Evolutionary conservation across 495 filamentous ascomycete genomes (phyloP), one percentile per base, ranked within the genome.

Genomic region (Xylaria castorea): DNA sequence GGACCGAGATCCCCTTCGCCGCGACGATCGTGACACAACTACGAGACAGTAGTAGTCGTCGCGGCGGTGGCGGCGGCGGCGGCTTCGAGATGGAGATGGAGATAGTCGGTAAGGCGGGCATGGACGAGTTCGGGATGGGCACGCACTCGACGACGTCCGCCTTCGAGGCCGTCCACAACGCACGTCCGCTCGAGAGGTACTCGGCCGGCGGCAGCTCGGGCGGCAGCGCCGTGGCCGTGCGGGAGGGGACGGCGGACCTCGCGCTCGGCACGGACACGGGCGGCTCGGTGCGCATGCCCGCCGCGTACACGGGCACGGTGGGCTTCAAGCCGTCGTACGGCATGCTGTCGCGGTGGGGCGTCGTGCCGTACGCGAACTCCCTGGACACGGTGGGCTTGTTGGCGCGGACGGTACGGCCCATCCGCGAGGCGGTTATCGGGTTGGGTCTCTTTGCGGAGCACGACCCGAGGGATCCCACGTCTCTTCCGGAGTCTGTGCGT

Each of bases 61-160:
- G 89, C 27, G 93, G 89, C 30, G 93, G 14, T n/a, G n/a, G n/a
- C n/a, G n/a, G n/a, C n/a, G n/a, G n/a, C n/a, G n/a, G n/a, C n/a
- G n/a, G n/a, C n/a, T n/a, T n/a, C 34, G 34, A 6, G 34, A 36
- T 36, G 34, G 38, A 93, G 50, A 91, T 90, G 6, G 79, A 86
- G 25, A 79, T 97, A 5, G 85, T 89, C 20, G 92, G 92, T 9
- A 98, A 97, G 80, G 94, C 94, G 0, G 97, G 97, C 80, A 86
- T 99, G 75, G 96, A 99, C 85, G 96, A 98, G 79, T 99, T 98
- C 82, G 96, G 96, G 27, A 99, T 99, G 96, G 96, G 96, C 48
- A 97, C 94, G 14, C 92, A 98, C 82, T 94, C 93, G 20, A 87
- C 86, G 3, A 82, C 94, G 77, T 97, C 95, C 25, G 79, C 80